Evolutionary conservation across 257 asterid genomes (phyloP).

Genomic region (Fraxinus americana): DNA sequence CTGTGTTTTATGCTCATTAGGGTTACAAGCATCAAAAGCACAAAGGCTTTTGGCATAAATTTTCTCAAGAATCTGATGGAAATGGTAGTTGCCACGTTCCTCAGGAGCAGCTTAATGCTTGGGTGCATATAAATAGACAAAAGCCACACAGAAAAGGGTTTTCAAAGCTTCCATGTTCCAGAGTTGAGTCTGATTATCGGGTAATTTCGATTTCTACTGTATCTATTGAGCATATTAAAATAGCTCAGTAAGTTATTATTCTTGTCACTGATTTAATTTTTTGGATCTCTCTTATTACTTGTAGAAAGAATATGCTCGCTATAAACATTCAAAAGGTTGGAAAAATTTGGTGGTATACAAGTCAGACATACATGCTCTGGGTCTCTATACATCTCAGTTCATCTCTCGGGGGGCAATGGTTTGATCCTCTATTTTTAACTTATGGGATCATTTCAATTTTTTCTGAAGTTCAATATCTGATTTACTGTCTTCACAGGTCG

Average conservation of each 20-base stretch:
- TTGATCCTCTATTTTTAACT: constrained; percentile 27
- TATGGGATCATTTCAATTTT: neutral
- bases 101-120: constrained; percentile 72
- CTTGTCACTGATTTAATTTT: constrained; percentile 12
- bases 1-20: constrained; percentile 34
- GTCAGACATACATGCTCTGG: constrained; percentile 70
- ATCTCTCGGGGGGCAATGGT: constrained; percentile 63
- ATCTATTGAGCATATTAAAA: constrained; percentile 1
- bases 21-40: constrained; percentile 58
- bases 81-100: constrained; percentile 53
- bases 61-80: constrained; percentile 33
- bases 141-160: constrained; percentile 42
- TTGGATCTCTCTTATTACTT: constrained; percentile 16
- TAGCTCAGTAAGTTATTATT: constrained; percentile 14
- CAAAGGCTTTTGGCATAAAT: constrained; percentile 41
- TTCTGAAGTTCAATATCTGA: constrained; percentile 1
- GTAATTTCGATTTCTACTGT: constrained; percentile 28
- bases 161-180: constrained; percentile 37
- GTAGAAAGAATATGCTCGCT: constrained; percentile 65
- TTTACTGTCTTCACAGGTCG: constrained; percentile 45
- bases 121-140: constrained; percentile 58
- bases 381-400: constrained; percentile 69
- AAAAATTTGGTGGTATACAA: constrained; percentile 63
- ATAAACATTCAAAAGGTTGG: constrained; percentile 63
- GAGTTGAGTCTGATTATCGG: constrained; percentile 51